phyloP scores from a whole-genome alignment of 1,139 yeast species.

The Candida tetrigidarum region DNA sequence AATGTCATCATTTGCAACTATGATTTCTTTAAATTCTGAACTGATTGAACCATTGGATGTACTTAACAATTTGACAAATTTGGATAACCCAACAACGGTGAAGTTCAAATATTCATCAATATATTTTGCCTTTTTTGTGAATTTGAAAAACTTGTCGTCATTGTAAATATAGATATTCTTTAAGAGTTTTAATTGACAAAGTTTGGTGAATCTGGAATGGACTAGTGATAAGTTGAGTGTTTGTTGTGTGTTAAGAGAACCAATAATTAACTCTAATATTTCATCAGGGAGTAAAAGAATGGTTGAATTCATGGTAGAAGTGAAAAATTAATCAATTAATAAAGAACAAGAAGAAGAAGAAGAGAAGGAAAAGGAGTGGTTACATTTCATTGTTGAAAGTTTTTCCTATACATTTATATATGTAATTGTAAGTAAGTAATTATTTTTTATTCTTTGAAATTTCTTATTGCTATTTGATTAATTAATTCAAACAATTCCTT shows the following conservation, averaged over 20 bases:
- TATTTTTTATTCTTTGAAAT: too few species aligned
- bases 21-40: neutral
- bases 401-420: too few species aligned
- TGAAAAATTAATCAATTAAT: neutral
- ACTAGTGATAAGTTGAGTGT: conserved; percentile 1
- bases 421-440: too few species aligned
- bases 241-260: conserved; percentile 1
- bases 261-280: neutral
- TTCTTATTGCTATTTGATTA: too few species aligned
- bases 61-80: neutral
- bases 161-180: conserved; percentile 5
- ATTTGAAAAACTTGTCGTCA: conserved; percentile 19
- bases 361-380: neutral
- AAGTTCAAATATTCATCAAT: conserved; percentile 1
- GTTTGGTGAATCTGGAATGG: conserved; percentile 3
- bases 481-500: too few species aligned
- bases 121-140: conserved; percentile 4
- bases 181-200: conserved; percentile 3
- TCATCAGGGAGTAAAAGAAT: conserved; percentile 6
- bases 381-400: neutral
- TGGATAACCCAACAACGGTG: conserved; percentile 1
- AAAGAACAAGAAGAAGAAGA: neutral
- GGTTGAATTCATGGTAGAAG: conserved; percentile 2
- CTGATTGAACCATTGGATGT: neutral
- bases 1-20: conserved; percentile 7